Base-by-base conservation (phyloP, 495 filamentous ascomycete species). In the Ascodesmis nigricans region DNA sequence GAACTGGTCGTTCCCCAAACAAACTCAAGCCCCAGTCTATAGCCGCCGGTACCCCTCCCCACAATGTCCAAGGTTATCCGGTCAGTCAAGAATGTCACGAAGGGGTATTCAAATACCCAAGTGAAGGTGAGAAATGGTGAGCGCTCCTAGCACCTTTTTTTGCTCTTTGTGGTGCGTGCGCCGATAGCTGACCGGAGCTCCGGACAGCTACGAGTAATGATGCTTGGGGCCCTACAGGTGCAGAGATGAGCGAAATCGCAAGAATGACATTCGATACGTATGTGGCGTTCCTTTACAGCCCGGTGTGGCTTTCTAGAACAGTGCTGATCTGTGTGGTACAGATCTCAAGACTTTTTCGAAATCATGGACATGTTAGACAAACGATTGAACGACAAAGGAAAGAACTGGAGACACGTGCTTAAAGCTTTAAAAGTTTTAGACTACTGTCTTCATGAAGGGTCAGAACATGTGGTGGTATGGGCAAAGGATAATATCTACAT, bases 281-380 rank as follows among this genome's bases (percentile, higher is more conserved):
- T 53, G 75, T 55, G 37, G 21, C 33, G 18, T 19, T 29, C 27
- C 30, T 27, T 19, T 11, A 16, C 8, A 23, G 22, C 15, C 35
- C 39, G 19, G 11, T 40, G 27, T 35, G 37, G 4, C 24, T 33
- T 20, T 29, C 41, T 42, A 40, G 29, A 26, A 17, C 21, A 13
- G 11, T 21, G 20, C 15, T 11, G 17, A 16, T 27, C 31, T 42
- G 15, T n/a, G 35, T 45, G 17, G 37, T 20, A 10, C 19, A 91
- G 82, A 50, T 78, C 77, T n/a, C 81, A 72, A 52, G 87, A 93
- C 55, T 99, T 95, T 58, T 90, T 91, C 62, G 83, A 99, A 52
- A 92, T 99, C 46, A 91, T 99, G 73, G 90, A 95, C 56, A 99
- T 99, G 87, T 63, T 99, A 40, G 90, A 95, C 58, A 95, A 95